Percentiles rank a stretch among this genome's conserved stretches.
Evolutionary conservation across 1,139 yeast genomes (phyloP).

Genomic region (Kodamaea anthophila): DNA sequence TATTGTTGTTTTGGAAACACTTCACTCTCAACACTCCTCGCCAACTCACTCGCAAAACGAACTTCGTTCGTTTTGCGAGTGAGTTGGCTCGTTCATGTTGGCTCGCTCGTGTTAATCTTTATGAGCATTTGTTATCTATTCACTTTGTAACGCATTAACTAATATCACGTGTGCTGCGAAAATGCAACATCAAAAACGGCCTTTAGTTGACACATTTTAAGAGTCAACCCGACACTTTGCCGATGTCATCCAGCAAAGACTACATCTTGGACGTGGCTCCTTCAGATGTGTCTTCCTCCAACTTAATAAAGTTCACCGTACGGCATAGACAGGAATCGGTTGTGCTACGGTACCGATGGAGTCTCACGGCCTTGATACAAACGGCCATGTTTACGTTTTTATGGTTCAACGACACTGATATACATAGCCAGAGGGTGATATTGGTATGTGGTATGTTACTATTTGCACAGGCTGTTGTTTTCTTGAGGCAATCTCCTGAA

Average conservation of each 20-base stretch:
- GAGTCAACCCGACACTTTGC: too few species aligned
- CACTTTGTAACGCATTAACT: too few species aligned
- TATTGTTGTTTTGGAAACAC: too few species aligned
- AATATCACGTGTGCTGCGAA: slow-evolving; percentile 5
- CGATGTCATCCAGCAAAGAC: slow-evolving; percentile 29
- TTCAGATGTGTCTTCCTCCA: slow-evolving; percentile 6
- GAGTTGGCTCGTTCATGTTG: too few species aligned
- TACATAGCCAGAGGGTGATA: not conserved
- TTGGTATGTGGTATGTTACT: slow-evolving; percentile 7
- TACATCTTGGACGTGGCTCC: slow-evolving; percentile 26
- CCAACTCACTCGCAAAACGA: too few species aligned
- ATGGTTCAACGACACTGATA: too few species aligned
- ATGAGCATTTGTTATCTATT: too few species aligned
- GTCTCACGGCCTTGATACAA: slow-evolving; percentile 3
- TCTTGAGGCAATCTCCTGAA: slow-evolving; percentile 21
- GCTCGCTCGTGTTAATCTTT: not conserved
- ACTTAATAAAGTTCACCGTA: slow-evolving; percentile 19
- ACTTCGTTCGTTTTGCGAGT: too few species aligned
- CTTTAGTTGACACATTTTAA: too few species aligned
- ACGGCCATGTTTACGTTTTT: not conserved
- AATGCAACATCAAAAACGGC: too few species aligned
- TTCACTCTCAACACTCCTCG: too few species aligned
- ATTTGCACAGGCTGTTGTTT: slow-evolving; percentile 8
- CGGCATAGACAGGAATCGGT: slow-evolving; percentile 10
- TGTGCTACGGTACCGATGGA: slow-evolving; percentile 9